A percentile compares a stretch with the other conserved stretches of the same genome.
Evolutionary conservation across 176 grass and related monocot species (phyloP).

Genomic region (Cenchrus americanus): DNA sequence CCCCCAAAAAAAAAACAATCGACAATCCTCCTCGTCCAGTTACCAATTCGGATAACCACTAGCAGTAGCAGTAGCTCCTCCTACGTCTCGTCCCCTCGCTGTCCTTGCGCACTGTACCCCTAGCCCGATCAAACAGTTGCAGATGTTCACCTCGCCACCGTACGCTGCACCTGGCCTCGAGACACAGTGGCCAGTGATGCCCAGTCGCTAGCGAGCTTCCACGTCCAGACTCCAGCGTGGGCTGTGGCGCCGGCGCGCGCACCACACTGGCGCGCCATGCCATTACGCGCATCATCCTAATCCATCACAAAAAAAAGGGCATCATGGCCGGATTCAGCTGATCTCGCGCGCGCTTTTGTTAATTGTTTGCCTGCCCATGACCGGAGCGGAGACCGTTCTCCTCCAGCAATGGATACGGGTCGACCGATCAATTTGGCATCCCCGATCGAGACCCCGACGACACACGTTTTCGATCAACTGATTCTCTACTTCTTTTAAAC

Average conservation of each 20-base stretch:
- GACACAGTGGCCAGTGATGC: too few relatives aligned
- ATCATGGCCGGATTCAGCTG: neutral
- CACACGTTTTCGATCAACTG: conserved; percentile 21
- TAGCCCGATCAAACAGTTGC: neutral
- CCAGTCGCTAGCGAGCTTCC: too few relatives aligned
- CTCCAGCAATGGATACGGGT: neutral
- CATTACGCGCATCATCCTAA: neutral
- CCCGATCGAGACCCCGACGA: neutral
- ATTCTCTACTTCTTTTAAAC: neutral
- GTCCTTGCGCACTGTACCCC: neutral
- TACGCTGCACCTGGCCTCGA: neutral
- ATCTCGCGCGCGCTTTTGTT: neutral
- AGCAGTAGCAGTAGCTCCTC: too few relatives aligned
- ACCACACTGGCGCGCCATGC: neutral
- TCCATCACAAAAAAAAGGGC: too few relatives aligned
- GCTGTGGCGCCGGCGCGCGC: too few relatives aligned
- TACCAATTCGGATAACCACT: neutral
- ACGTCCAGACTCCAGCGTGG: too few relatives aligned
- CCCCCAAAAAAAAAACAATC: neutral
- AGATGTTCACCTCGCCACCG: neutral
- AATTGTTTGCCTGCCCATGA: neutral
- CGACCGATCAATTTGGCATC: neutral
- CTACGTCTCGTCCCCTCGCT: neutral
- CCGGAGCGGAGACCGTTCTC: neutral
- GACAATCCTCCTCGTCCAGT: too few relatives aligned